Evolutionary conservation across 2,329 filamentous ascomycete genomes (phyloP), one percentile per base, ranked within the genome.

Genomic region (Clonostachys byssicola): DNA sequence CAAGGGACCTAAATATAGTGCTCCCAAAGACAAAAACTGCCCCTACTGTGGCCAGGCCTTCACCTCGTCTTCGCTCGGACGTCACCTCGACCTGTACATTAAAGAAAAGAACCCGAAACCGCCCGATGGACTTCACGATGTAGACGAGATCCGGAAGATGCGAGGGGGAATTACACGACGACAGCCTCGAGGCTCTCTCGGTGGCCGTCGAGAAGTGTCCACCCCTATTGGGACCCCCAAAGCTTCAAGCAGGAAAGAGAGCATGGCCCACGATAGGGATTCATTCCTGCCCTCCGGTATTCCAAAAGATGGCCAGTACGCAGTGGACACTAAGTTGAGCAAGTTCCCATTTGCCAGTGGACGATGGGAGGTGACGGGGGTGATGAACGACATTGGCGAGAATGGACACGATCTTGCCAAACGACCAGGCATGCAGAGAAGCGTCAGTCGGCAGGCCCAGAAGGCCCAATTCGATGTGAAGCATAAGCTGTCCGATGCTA

Each of bases 31-130:
- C 71, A 90, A 89, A 62, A 85, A 77, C 53, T 96, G 92, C 64
- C 88, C 86, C 35, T 97, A 89, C 71, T 97, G 92, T 66, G 78
- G 83, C 42, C 90, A 96, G 65, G 78, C 86, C 7, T 97, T 96
- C 63, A 96, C 92, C 14, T 96, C 92, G 2, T 96, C 91, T 14
- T 95, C 90, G 3, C 81, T 97, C 46, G 92, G 92, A 44, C 86
- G 92, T 42, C 92, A 97, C 68, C 84, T 96, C 55, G 92, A 97
- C 64, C 81, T 96, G 38, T 96, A 95, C 66, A 92, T 96, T 59
- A 92, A 91, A 61, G 86, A 91, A 49, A 95, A 91, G 71, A 96
- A 96, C 64, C 90, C 92, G 2, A 94, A 92, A 66, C 78, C 85
- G 2, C 73, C 87, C 7, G 92, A 97, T 68, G 92, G 92, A 44